phyloP scores from a whole-genome alignment of 2,329 filamentous ascomycete genomes.

The Neopestalotiopsis clavispora region DNA sequence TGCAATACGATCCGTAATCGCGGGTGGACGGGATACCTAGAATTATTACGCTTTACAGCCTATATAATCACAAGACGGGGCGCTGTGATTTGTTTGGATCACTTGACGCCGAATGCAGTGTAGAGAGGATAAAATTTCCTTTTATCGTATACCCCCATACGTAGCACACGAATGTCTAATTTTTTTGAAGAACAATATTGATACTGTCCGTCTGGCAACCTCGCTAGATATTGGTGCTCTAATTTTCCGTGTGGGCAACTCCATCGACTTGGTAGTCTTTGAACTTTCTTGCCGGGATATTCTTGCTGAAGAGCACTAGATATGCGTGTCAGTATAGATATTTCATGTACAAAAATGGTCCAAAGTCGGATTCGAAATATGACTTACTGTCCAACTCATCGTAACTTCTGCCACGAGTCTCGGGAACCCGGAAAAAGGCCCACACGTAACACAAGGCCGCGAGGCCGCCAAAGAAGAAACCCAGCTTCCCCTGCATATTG shows the following conservation, averaged over 20 bases:
- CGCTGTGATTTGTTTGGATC: background rate
- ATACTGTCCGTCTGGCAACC: background rate
- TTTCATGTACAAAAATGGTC: background rate
- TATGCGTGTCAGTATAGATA: background rate
- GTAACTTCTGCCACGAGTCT: constrained; percentile 37
- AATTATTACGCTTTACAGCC: background rate
- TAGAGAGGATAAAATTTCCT: background rate
- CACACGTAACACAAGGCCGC: constrained; percentile 41
- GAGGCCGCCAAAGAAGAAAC: constrained; percentile 45
- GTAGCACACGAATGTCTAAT: constrained; percentile 1
- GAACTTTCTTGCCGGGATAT: constrained; percentile 36
- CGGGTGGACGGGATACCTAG: background rate
- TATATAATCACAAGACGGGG: background rate
- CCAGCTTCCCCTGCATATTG: constrained; percentile 47
- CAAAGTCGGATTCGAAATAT: background rate
- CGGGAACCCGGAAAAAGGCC: constrained; percentile 40
- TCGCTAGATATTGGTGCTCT: background rate
- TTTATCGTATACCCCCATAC: background rate
- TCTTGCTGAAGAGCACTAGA: constrained; percentile 29
- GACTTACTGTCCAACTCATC: constrained; percentile 34
- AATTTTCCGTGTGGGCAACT: background rate
- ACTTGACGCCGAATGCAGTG: background rate
- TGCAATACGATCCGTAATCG: constrained; percentile 19
- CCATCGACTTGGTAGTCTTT: constrained; percentile 33
- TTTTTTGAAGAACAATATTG: background rate